Percentiles rank a stretch among this genome's conserved stretches.
phyloP scores from a whole-genome alignment of 345 rosid genomes.

The Gossypium sturtianum region DNA sequence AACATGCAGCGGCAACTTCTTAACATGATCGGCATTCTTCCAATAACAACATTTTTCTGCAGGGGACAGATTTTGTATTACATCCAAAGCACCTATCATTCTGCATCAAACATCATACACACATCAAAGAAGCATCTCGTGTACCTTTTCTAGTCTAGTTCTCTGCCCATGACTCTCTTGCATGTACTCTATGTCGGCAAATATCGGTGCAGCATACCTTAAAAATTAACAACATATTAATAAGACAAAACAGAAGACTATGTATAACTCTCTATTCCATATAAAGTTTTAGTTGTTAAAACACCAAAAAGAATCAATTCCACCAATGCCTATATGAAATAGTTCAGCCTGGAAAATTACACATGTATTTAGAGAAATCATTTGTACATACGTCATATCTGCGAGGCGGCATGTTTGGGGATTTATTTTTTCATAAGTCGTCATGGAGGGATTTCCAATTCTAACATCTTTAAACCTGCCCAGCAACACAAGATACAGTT shows the following conservation, averaged over 20 bases:
- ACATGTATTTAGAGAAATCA: conserved; percentile 11
- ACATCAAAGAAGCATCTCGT: not conserved
- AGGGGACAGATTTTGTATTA: conserved; percentile 14
- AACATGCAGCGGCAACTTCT: conserved; percentile 72
- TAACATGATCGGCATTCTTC: conserved; percentile 91
- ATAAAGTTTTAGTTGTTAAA: not conserved
- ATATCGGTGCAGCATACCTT: conserved; percentile 86
- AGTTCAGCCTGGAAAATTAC: not conserved
- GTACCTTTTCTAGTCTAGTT: conserved; percentile 44
- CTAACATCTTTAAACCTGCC: conserved; percentile 69
- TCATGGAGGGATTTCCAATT: conserved; percentile 59
- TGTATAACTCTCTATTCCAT: not conserved
- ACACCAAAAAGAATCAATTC: not conserved
- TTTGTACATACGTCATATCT: conserved; percentile 57
- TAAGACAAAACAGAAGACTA: conserved; percentile 1
- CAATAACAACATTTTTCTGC: conserved; percentile 63
- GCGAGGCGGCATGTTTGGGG: conserved; percentile 85
- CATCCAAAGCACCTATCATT: not conserved
- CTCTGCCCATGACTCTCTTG: conserved; percentile 44
- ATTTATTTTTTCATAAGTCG: conserved; percentile 29
- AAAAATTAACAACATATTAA: conserved; percentile 15
- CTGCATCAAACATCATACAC: not conserved
- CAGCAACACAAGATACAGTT: not conserved
- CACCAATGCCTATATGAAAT: not conserved
- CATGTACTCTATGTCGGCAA: conserved; percentile 64